phyloP scores from a whole-genome alignment of 371 early-diverging fungal species.

The Mortierella sp. region DNA sequence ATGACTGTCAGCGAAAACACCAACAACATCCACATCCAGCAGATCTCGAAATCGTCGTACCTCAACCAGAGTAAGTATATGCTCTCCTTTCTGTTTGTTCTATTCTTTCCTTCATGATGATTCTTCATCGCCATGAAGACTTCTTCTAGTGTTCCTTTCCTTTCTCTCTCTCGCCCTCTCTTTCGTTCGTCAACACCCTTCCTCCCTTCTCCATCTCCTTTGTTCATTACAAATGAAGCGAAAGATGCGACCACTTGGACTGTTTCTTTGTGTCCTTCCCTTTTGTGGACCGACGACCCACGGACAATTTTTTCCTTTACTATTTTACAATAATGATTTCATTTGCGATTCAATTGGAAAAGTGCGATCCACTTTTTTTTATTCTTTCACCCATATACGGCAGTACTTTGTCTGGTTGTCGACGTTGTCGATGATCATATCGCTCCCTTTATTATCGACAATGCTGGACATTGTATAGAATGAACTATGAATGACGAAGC shows the following conservation, averaged over 20 bases:
- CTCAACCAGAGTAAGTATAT: slow-evolving; percentile 57
- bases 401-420: background rate
- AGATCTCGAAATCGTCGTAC: slow-evolving; percentile 53
- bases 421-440: background rate
- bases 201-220: background rate
- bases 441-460: background rate
- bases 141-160: background rate
- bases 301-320: slow-evolving; percentile 8
- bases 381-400: background rate
- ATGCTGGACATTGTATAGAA: background rate
- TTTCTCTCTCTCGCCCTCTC: background rate
- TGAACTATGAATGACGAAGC: background rate
- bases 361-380: background rate
- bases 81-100: background rate
- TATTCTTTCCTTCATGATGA: background rate
- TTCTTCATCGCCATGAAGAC: background rate
- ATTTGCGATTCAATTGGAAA: slow-evolving; percentile 1
- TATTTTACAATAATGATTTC: slow-evolving; percentile 18
- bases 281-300: slow-evolving; percentile 14
- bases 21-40: slow-evolving; percentile 33
- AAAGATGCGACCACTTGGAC: background rate
- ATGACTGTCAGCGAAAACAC: slow-evolving; percentile 48
- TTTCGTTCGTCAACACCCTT: background rate
- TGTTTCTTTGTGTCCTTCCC: background rate
- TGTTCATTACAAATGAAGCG: background rate